Base-by-base conservation (phyloP, 2,329 filamentous ascomycete species). In the Ophiostoma ips region DNA sequence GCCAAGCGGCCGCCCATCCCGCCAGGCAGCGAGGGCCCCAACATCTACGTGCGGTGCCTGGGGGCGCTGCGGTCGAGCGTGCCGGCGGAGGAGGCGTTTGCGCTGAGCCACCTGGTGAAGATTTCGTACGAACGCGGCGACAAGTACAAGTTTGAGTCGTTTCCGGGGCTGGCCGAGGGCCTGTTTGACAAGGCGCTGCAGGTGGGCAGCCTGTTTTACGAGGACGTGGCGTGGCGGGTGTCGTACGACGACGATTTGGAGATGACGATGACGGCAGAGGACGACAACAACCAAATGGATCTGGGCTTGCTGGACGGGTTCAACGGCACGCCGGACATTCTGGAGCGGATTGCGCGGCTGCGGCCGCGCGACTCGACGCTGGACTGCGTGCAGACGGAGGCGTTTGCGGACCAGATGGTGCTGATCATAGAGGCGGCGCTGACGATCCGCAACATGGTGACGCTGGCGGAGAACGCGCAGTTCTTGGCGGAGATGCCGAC, bases 391-490 rank as follows among this genome's bases (percentile, higher is more conserved):
- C 77, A 89, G 55, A 78, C 87, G 0, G 78, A 79, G 30, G 73
- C 81, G 6, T 86, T 84, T 56, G 73, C 77, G 13, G 81, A 88
- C 55, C 71, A 76, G 38, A 71, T 96, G 53, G 76, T 84, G 12
- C 77, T 87, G 56, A 75, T 94, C 54, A 90, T 84, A 21, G 89
- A 96, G 64, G 88, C 92, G 2, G 81, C 84, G 18, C 70, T 96
- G 44, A 89, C 94, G 16, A 72, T 96, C 40, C 80, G 92, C 48
- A 98, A 98, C 63, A 95, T 98, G 88, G 83, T 89, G n/a, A 85
- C 94, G 65, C 71, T 95, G 18, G 78, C 82, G 19, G 88, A 95
- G 55, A 98, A 98, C 61, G 90, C 90, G 0, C 68, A 75, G 21
- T 92, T 88, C 62, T 75, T 94, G 59, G 77, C 87, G 5, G 79